Conservation (phyloP, 2,329 filamentous ascomycete genomes). For the Bipolaris victoriae region DNA sequence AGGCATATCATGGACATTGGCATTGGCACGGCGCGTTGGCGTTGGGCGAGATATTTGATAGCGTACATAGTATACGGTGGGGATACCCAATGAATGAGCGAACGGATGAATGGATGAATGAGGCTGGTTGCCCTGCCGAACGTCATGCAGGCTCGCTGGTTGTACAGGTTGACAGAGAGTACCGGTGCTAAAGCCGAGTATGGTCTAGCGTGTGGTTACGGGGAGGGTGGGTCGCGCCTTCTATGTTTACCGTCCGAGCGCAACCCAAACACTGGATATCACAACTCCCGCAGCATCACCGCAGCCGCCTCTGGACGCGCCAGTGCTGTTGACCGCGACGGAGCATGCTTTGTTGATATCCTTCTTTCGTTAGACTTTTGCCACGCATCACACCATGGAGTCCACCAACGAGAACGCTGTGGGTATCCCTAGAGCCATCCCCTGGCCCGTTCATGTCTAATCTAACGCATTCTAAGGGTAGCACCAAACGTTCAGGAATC, state of each 20-base stretch:
- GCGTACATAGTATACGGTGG: neutral
- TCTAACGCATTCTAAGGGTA: slow-evolving; percentile 23
- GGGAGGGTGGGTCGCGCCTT: slow-evolving; percentile 11
- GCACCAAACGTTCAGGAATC: slow-evolving; percentile 40
- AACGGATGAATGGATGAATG: slow-evolving; percentile 9
- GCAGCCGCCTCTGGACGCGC: slow-evolving; percentile 10
- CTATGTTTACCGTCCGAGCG: slow-evolving; percentile 19
- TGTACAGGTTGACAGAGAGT: neutral
- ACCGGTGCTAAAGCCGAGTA: neutral
- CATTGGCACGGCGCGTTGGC: slow-evolving; percentile 14
- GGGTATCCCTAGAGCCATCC: slow-evolving; percentile 15
- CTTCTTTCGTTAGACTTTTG: slow-evolving; percentile 6
- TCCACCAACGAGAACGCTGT: slow-evolving; percentile 41
- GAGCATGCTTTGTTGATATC: slow-evolving; percentile 15
- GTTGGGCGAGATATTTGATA: slow-evolving; percentile 1
- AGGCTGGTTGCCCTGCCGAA: neutral
- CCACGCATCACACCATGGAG: slow-evolving; percentile 24
- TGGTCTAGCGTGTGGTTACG: slow-evolving; percentile 8
- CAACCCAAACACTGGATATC: slow-evolving; percentile 18
- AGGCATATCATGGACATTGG: neutral
- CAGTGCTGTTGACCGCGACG: slow-evolving; percentile 8
- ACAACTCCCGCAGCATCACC: slow-evolving; percentile 5
- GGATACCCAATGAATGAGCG: slow-evolving; percentile 13
- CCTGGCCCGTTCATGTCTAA: slow-evolving; percentile 21
- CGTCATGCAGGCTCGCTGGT: neutral